Conservation (phyloP, 768 basidiomycete species). For the Lyophyllum semitale region DNA sequence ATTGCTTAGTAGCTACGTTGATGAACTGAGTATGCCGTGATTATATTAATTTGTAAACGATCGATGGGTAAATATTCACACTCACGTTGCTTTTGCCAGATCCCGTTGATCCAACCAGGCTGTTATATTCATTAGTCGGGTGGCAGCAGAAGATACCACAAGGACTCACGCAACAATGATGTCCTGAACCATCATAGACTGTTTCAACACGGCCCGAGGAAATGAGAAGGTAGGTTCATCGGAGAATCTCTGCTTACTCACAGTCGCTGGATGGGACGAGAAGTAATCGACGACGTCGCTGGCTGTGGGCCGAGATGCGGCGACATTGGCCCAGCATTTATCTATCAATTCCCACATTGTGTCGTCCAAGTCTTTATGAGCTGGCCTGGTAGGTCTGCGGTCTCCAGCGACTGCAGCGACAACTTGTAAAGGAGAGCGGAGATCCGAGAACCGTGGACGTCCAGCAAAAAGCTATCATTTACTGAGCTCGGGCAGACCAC, state of each 20-base stretch:
- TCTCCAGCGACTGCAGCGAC: constrained; percentile 2
- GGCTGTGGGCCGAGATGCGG: constrained; percentile 1
- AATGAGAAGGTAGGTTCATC: background rate
- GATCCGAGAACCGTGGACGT: constrained; percentile 6
- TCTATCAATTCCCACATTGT: constrained; percentile 8
- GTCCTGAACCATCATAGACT: constrained; percentile 12
- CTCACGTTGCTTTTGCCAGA: constrained; percentile 30
- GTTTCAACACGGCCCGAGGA: background rate
- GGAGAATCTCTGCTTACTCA: background rate
- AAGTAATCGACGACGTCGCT: background rate
- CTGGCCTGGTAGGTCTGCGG: constrained; percentile 1
- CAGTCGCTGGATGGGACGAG: background rate
- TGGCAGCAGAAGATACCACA: too few relatives aligned
- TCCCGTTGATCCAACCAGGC: constrained; percentile 30
- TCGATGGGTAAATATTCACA: background rate
- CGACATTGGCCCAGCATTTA: constrained; percentile 3
- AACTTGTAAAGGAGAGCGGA: constrained; percentile 2
- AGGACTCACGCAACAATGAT: constrained; percentile 19
- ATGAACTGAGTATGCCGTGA: constrained; percentile 25
- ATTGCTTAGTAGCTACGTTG: constrained; percentile 13
- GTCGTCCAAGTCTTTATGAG: background rate
- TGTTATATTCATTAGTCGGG: too few relatives aligned
- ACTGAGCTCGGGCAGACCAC: background rate
- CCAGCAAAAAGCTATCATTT: constrained; percentile 3
- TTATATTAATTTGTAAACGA: background rate